Conservation (phyloP, 1,284 basidiomycete species). For the Mycosarcoma maydis region DNA sequence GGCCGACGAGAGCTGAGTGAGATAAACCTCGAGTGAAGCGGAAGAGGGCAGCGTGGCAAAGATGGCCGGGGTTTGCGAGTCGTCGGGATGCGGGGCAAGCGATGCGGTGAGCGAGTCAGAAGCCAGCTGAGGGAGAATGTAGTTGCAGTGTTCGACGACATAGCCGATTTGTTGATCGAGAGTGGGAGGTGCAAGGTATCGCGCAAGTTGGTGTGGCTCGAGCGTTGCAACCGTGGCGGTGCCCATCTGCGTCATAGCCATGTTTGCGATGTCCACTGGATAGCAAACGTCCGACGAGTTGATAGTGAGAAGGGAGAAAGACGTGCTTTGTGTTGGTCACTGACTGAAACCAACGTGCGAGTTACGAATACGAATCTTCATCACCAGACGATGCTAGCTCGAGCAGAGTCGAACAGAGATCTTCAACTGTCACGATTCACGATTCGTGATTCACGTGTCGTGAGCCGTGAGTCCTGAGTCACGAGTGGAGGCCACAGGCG, state of each 20-base stretch:
- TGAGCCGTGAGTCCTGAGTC: too few species aligned
- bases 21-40: constrained; percentile 28
- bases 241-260: constrained; percentile 4
- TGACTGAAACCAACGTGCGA: too few species aligned
- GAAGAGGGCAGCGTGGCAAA: constrained; percentile 36
- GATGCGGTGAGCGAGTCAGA: constrained; percentile 24
- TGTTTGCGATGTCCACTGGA: neutral
- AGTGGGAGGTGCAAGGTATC: constrained; percentile 20
- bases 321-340: neutral
- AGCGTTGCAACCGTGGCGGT: neutral
- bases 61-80: neutral
- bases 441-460: too few species aligned
- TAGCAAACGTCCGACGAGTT: too few species aligned
- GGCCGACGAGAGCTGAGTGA: constrained; percentile 19
- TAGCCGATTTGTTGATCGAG: constrained; percentile 15
- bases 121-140: constrained; percentile 38
- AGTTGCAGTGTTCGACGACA: constrained; percentile 43
- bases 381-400: neutral
- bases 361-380: too few species aligned
- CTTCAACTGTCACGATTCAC: too few species aligned
- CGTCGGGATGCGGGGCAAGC: neutral
- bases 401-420: neutral
- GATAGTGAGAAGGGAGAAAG: too few species aligned
- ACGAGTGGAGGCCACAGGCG: too few species aligned
- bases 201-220: constrained; percentile 32